These are phyloP conservation scores for Anastatica hierochuntica DNA, from an alignment of 345 rosid species.

Conservation along the genomic window DNA sequence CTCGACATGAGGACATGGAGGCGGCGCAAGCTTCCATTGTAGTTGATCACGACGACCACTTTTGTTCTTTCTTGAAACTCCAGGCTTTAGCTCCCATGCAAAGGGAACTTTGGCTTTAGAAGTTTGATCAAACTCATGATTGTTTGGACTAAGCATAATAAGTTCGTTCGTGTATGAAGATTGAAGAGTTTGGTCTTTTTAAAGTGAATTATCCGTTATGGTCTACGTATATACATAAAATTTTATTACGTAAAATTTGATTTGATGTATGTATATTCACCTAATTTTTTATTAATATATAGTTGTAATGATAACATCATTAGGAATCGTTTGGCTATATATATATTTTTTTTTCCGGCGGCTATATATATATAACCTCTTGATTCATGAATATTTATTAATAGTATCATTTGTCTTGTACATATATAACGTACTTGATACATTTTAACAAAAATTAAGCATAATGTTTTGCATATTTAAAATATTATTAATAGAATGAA, in stretches of 20 bases:
- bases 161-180: too few species aligned
- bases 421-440: constrained; percentile 5
- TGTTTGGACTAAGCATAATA: constrained; percentile 19
- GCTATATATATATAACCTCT: constrained; percentile 9
- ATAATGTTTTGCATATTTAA: constrained; percentile 7
- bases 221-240: not conserved
- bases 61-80: constrained; percentile 18
- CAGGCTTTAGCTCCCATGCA: constrained; percentile 27
- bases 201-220: not conserved
- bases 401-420: constrained; percentile 1
- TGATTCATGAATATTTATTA: not conserved
- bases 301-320: constrained; percentile 13
- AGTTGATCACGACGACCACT: constrained; percentile 3
- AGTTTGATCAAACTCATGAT: constrained; percentile 12
- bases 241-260: not conserved
- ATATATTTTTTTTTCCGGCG: too few species aligned
- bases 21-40: constrained; percentile 18
- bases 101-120: constrained; percentile 23
- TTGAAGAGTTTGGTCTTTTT: too few species aligned
- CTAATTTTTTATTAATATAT: constrained; percentile 15
- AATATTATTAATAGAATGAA: not conserved
- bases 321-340: constrained; percentile 20
- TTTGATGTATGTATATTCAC: constrained; percentile 23
- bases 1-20: constrained; percentile 15
- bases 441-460: constrained; percentile 10